Conservation (phyloP, 495 filamentous ascomycete species). For the Neurospora sp. region DNA sequence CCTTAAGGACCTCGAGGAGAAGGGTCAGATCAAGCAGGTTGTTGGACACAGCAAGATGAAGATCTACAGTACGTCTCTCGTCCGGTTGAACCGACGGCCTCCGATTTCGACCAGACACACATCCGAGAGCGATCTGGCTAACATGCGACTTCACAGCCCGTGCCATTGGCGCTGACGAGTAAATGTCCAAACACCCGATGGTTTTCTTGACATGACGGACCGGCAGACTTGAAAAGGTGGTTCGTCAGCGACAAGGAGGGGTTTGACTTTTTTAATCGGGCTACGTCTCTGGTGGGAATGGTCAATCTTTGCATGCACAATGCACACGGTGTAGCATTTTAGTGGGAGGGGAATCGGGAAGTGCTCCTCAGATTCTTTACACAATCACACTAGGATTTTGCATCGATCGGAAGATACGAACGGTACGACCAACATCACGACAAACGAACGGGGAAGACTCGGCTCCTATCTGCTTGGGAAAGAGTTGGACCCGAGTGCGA, state of each 20-base stretch:
- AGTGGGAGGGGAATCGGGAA: slow-evolving; percentile 18
- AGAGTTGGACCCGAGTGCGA: not conserved
- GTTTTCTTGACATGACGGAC: slow-evolving; percentile 20
- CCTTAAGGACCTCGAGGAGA: slow-evolving; percentile 91
- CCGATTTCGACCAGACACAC: not conserved
- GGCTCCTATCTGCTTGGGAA: not conserved
- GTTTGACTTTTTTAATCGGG: slow-evolving; percentile 22
- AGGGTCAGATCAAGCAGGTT: slow-evolving; percentile 96
- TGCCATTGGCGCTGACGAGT: slow-evolving; percentile 49
- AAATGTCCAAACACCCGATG: slow-evolving; percentile 25
- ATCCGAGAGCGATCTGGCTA: slow-evolving; percentile 16
- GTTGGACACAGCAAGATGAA: slow-evolving; percentile 92
- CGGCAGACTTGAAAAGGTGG: slow-evolving; percentile 12
- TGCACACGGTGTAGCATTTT: not conserved
- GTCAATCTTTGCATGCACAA: slow-evolving; percentile 10
- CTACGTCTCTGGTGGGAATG: slow-evolving; percentile 22
- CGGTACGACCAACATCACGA: not conserved
- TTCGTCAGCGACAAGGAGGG: slow-evolving; percentile 23
- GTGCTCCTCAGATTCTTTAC: slow-evolving; percentile 26
- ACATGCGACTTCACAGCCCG: slow-evolving; percentile 39
- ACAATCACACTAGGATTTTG: slow-evolving; percentile 18
- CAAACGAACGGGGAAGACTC: not conserved
- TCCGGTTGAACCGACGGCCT: not conserved
- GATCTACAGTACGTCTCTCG: slow-evolving; percentile 80
- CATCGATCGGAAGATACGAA: not conserved